Percentiles rank a stretch among this genome's conserved stretches.
Conservation (phyloP, 257 asterid genomes). For the Ocimum tenuiflorum region DNA sequence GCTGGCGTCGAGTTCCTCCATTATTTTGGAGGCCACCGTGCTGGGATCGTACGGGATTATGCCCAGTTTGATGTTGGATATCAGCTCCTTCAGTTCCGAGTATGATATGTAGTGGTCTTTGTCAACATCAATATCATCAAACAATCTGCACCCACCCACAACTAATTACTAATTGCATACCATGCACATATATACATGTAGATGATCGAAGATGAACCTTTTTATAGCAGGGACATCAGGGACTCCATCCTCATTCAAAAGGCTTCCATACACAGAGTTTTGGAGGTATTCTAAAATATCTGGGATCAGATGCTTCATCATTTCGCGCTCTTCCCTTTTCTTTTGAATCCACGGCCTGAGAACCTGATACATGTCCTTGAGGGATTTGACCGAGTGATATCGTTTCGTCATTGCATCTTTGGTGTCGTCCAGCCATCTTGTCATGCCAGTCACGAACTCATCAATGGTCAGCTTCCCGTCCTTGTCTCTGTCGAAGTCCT, state of each 20-base stretch:
- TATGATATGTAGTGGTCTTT: constrained; percentile 36
- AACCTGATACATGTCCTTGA: constrained; percentile 40
- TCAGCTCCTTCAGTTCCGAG: constrained; percentile 34
- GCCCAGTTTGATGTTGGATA: constrained; percentile 35
- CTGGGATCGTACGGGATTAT: constrained; percentile 24
- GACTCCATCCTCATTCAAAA: constrained; percentile 34
- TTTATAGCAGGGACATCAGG: constrained; percentile 44
- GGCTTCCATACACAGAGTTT: constrained; percentile 30
- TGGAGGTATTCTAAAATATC: constrained; percentile 32
- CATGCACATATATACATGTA: too few species aligned
- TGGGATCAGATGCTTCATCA: constrained; percentile 40
- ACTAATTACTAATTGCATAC: too few species aligned
- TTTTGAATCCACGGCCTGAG: constrained; percentile 52
- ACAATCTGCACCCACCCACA: constrained; percentile 29
- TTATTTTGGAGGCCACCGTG: constrained; percentile 35
- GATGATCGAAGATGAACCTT: constrained; percentile 28
- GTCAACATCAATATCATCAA: constrained; percentile 36
- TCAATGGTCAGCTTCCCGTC: constrained; percentile 43
- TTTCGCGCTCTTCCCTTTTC: constrained; percentile 53
- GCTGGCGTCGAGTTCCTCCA: constrained; percentile 43
- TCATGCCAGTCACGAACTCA: constrained; percentile 49
- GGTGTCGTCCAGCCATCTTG: constrained; percentile 51
- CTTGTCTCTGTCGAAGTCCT: constrained; percentile 35
- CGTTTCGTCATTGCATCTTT: constrained; percentile 43
- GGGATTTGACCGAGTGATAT: constrained; percentile 39